Evolutionary conservation across 345 rosid genomes (phyloP).

Genomic region (Gynandropsis gynandra): DNA sequence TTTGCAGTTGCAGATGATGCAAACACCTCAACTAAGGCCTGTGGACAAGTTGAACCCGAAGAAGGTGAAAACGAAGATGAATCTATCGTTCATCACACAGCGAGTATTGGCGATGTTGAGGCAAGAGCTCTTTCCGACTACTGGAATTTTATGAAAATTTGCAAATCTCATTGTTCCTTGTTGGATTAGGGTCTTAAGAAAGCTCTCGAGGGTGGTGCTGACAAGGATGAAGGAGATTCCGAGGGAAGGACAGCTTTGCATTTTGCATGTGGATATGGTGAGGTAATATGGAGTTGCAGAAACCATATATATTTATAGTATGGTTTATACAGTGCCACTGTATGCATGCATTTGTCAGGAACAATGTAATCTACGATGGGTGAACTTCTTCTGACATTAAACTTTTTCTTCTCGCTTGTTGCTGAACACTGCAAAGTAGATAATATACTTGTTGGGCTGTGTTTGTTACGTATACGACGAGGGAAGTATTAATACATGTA

Average conservation of each 20-base stretch:
- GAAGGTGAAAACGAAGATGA: conserved; percentile 88
- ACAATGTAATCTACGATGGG: too few species aligned
- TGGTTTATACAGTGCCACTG: too few species aligned
- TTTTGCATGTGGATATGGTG: conserved; percentile 97
- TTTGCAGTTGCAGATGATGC: conserved; percentile 43
- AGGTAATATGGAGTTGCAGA: conserved; percentile 37
- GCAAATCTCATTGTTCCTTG: conserved; percentile 4
- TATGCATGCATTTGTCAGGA: too few species aligned
- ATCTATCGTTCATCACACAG: conserved; percentile 78
- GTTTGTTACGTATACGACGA: too few species aligned
- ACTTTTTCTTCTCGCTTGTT: too few species aligned
- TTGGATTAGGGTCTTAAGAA: conserved; percentile 53
- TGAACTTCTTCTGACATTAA: too few species aligned
- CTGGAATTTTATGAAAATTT: too few species aligned
- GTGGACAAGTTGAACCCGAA: too few species aligned
- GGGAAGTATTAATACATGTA: too few species aligned
- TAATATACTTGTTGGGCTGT: too few species aligned
- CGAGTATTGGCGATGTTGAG: conserved; percentile 93
- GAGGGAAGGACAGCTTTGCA: conserved; percentile 96
- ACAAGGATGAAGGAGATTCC: conserved; percentile 90
- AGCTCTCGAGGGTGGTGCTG: conserved; percentile 75
- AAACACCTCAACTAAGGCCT: conserved; percentile 44
- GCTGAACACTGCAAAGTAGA: too few species aligned
- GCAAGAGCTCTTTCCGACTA: too few species aligned
- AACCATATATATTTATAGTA: background rate